These are phyloP conservation scores for Phaffia rhodozyma DNA, from an alignment of 1,284 basidiomycete species.

Conservation along the genomic window DNA sequence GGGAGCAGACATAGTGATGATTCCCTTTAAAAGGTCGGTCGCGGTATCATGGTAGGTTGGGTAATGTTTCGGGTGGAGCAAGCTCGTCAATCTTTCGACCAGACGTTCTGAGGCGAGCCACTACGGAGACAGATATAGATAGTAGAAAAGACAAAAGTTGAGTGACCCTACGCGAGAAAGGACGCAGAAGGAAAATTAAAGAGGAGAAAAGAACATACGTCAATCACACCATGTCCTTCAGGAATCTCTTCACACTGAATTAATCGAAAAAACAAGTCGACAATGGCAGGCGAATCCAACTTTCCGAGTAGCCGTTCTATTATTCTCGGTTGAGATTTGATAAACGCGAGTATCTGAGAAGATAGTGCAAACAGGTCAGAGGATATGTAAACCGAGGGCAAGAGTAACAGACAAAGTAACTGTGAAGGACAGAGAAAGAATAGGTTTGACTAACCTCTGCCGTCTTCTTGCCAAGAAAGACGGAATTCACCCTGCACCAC, in stretches of 20 bases:
- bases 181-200: conserved; percentile 10
- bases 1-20: conserved; percentile 87
- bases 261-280: conserved; percentile 82
- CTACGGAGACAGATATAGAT: conserved; percentile 36
- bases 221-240: conserved; percentile 69
- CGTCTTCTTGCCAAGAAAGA: conserved; percentile 76
- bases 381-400: not conserved
- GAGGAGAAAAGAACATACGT: conserved; percentile 45
- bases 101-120: conserved; percentile 82
- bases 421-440: not conserved
- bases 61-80: conserved; percentile 67
- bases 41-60: conserved; percentile 75
- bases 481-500: conserved; percentile 72
- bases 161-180: not conserved
- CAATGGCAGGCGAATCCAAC: conserved; percentile 80
- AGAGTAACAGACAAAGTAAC: not conserved
- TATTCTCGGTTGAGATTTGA: conserved; percentile 68
- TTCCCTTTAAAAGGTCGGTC: conserved; percentile 84
- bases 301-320: conserved; percentile 74
- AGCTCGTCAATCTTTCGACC: conserved; percentile 64
- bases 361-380: not conserved
- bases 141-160: conserved; percentile 4
- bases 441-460: conserved; percentile 53
- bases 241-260: conserved; percentile 83
- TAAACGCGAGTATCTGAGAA: conserved; percentile 77